Evolutionary conservation across 1,139 yeast genomes (phyloP).

Genomic region (Neolecta irregularis): DNA sequence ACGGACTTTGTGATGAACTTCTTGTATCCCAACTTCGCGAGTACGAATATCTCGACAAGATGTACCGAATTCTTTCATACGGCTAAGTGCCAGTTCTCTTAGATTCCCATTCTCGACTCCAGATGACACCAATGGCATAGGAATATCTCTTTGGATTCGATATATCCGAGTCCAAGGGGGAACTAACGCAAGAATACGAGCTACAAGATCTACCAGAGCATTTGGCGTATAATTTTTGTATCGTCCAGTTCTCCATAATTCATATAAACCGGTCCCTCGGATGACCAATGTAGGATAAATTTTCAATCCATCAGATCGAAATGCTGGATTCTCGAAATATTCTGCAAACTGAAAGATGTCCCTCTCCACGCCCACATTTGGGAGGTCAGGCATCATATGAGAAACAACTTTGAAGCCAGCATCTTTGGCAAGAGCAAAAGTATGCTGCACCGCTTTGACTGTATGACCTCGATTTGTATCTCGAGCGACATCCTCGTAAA

Average conservation of each 20-base stretch:
- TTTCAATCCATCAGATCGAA: conserved; percentile 92
- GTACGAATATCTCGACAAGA: conserved; percentile 95
- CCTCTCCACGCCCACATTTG: conserved; percentile 97
- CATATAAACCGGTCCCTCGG: conserved; percentile 94
- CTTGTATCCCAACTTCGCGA: conserved; percentile 96
- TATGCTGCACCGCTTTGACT: conserved; percentile 87
- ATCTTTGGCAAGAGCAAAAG: conserved; percentile 89
- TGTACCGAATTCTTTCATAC: conserved; percentile 97
- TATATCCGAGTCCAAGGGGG: conserved; percentile 99
- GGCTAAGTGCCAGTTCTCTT: conserved; percentile 84
- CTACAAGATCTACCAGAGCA: conserved; percentile 84
- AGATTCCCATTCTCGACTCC: conserved; percentile 97
- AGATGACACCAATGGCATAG: conserved; percentile 95
- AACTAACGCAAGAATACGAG: conserved; percentile 83
- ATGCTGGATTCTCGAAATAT: conserved; percentile 91
- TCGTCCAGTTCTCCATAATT: conserved; percentile 90
- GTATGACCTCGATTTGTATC: conserved; percentile 98
- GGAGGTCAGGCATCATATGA: conserved; percentile 99
- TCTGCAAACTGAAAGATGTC: conserved; percentile 91
- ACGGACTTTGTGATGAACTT: conserved; percentile 89
- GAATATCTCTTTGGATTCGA: conserved; percentile 96
- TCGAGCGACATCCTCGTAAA: conserved; percentile 95
- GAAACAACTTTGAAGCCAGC: conserved; percentile 96
- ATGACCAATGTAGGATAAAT: conserved; percentile 91
- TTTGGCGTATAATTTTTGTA: conserved; percentile 91